Conservation (phyloP, 169 alveolate genomes). For the Babesia ovis region DNA sequence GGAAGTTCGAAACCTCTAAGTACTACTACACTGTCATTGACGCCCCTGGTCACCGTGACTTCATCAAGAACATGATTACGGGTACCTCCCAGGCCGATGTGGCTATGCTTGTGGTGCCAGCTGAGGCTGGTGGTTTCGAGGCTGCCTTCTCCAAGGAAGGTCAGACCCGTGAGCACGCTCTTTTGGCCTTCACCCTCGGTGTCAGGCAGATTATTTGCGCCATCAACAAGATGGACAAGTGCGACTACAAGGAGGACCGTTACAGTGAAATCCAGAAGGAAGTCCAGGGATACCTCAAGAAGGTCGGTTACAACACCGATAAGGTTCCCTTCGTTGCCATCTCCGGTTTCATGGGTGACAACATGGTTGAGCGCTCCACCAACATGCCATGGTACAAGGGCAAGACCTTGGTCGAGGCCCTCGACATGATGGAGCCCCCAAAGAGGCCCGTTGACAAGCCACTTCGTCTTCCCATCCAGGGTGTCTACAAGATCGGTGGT, state of each 20-base stretch:
- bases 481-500: constrained; percentile 98
- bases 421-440: constrained; percentile 95
- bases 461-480: constrained; percentile 95
- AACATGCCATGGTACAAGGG: constrained; percentile 99
- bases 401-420: constrained; percentile 93
- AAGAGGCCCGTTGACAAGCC: constrained; percentile 96
- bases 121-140: constrained; percentile 97
- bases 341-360: constrained; percentile 98
- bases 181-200: constrained; percentile 97
- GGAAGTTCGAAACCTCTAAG: constrained; percentile 97
- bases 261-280: constrained; percentile 95
- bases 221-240: constrained; percentile 98
- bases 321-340: constrained; percentile 96
- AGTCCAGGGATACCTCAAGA: constrained; percentile 92
- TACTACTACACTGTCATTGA: constrained; percentile 97
- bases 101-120: constrained; percentile 96
- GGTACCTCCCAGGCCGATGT: constrained; percentile 99
- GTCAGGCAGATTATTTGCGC: constrained; percentile 98
- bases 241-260: constrained; percentile 94
- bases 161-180: constrained; percentile 98
- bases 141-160: constrained; percentile 96
- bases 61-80: constrained; percentile 98
- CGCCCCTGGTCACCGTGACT: constrained; percentile 99
- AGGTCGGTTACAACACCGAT: constrained; percentile 96
- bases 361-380: constrained; percentile 93